phyloP scores from a whole-genome alignment of 1,284 basidiomycete species.

The Ceratobasidium sp. region DNA sequence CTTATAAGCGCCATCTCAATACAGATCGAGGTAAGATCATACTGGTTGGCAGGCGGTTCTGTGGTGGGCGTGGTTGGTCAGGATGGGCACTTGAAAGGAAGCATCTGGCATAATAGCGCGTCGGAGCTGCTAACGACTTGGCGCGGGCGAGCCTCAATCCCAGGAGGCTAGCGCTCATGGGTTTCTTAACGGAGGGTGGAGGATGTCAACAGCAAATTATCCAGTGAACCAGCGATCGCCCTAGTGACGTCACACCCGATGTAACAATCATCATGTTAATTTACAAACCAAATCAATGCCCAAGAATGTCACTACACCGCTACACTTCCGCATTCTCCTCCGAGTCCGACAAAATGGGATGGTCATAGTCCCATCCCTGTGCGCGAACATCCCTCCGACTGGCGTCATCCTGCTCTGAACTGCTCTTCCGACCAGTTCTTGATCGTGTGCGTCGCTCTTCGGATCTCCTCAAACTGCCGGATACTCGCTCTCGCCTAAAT shows the following conservation, averaged over 20 bases:
- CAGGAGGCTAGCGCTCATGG: not conserved
- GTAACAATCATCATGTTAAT: slow-evolving; percentile 3
- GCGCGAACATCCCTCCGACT: slow-evolving; percentile 16
- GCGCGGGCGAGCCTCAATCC: slow-evolving; percentile 9
- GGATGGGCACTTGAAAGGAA: not conserved
- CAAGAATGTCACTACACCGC: not conserved
- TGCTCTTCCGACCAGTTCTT: slow-evolving; percentile 22
- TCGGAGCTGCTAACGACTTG: not conserved
- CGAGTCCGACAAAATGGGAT: slow-evolving; percentile 20
- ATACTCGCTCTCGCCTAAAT: slow-evolving; percentile 20
- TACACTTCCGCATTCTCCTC: slow-evolving; percentile 5
- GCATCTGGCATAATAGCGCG: not conserved
- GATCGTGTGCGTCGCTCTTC: slow-evolving; percentile 22
- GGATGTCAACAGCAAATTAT: too few relatives aligned
- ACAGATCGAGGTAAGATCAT: not conserved
- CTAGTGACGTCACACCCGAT: not conserved
- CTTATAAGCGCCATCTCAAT: not conserved
- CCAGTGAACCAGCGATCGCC: not conserved
- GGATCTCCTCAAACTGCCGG: slow-evolving; percentile 23
- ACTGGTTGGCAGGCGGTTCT: not conserved
- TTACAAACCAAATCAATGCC: not conserved
- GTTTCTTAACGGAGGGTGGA: not conserved
- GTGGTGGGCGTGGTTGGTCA: not conserved
- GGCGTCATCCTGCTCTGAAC: slow-evolving; percentile 20
- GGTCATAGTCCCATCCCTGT: slow-evolving; percentile 25